These are phyloP conservation scores for Globisporangium cystogenes DNA, from an alignment of 352 stramenopile species.

Conservation along the genomic window DNA sequence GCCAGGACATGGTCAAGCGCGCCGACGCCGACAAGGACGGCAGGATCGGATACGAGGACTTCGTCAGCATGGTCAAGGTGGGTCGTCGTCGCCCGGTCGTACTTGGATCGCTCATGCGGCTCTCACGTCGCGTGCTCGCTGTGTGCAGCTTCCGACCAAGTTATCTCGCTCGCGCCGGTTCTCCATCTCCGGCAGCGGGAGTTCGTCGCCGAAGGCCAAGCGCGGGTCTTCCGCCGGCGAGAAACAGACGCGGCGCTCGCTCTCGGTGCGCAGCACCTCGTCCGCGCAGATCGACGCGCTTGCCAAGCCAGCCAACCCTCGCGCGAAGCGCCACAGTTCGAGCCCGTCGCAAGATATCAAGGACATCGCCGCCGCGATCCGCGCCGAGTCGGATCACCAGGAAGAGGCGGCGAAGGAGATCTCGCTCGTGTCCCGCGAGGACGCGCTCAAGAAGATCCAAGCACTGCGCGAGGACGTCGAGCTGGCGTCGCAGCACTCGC, in stretches of 20 bases:
- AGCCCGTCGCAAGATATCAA: constrained; percentile 11
- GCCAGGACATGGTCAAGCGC: constrained; percentile 62
- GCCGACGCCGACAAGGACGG: constrained; percentile 59
- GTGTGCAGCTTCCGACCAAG: constrained; percentile 9
- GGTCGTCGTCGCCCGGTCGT: no score
- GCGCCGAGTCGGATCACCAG: constrained; percentile 18
- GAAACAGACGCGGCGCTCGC: constrained; percentile 11
- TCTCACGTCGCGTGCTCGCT: neutral
- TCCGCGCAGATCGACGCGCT: constrained; percentile 15
- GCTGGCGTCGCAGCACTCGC: constrained; percentile 9
- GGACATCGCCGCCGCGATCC: constrained; percentile 13
- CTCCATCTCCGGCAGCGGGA: neutral
- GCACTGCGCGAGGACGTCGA: constrained; percentile 19
- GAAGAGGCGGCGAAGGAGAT: constrained; percentile 16
- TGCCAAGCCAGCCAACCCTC: neutral
- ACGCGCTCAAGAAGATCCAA: constrained; percentile 37
- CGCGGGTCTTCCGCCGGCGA: constrained; percentile 13
- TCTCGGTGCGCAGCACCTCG: constrained; percentile 16
- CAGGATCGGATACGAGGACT: constrained; percentile 67
- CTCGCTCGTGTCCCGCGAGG: constrained; percentile 18
- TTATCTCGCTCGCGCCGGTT: constrained; percentile 8
- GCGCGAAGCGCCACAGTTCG: constrained; percentile 19
- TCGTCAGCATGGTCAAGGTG: constrained; percentile 60
- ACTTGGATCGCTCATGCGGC: neutral
- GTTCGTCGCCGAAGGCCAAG: neutral